Percentiles rank a stretch among this genome's conserved stretches.
Conservation (phyloP, 345 rosid genomes). For the Gossypium thurberi region DNA sequence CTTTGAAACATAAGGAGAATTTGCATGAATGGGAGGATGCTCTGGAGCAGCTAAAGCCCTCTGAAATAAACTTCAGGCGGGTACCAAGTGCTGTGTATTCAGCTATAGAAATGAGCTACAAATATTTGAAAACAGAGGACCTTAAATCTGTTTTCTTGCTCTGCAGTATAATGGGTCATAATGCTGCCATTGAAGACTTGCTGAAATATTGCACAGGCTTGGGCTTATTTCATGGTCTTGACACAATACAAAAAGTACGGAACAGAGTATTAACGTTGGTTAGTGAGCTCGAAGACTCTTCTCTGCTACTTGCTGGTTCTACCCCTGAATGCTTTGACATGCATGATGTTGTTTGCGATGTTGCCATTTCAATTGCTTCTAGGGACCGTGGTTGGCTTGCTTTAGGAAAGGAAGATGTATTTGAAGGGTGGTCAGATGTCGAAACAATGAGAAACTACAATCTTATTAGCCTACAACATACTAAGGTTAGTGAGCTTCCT, state of each 20-base stretch:
- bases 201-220: constrained; percentile 14
- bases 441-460: too few species aligned
- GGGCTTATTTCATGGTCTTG: constrained; percentile 3
- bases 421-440: not conserved
- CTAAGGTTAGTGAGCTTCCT: too few species aligned
- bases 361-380: not conserved
- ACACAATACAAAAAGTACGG: not conserved
- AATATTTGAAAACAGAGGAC: constrained; percentile 6
- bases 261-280: constrained; percentile 7
- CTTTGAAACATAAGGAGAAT: not conserved
- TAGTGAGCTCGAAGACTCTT: not conserved
- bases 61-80: not conserved
- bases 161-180: not conserved
- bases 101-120: not conserved
- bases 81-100: not conserved
- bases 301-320: not conserved
- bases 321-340: not conserved
- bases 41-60: not conserved
- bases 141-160: constrained; percentile 12
- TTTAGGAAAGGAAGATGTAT: not conserved
- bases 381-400: not conserved
- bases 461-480: too few species aligned
- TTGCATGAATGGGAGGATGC: constrained; percentile 17
- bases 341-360: not conserved
- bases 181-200: not conserved